Conservation (phyloP, 1,139 yeast species). For the Arxiozyma slooffiae region DNA sequence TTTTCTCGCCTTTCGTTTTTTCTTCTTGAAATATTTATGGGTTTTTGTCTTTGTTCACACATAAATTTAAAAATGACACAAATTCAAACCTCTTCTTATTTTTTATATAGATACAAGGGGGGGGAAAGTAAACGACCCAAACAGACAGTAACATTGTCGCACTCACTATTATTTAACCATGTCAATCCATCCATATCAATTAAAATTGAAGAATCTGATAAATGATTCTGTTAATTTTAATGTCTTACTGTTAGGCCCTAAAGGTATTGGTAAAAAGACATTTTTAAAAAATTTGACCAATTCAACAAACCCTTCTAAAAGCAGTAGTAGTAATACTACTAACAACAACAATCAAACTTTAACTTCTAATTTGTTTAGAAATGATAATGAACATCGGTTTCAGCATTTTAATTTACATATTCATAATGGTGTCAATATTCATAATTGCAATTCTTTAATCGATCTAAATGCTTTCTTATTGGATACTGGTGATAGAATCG, state of each 20-base stretch:
- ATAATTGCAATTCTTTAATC: neutral
- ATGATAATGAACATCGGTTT: conserved; percentile 3
- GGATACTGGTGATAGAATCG: conserved; percentile 25
- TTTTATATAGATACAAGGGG: no score
- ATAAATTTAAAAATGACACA: neutral
- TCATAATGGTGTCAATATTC: neutral
- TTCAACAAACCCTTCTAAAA: neutral
- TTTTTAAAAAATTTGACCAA: conserved; percentile 52
- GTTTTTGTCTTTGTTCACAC: no score
- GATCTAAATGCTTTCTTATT: conserved; percentile 35
- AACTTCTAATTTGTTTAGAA: neutral
- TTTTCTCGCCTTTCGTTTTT: neutral
- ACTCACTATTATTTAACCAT: neutral
- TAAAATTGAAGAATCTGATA: conserved; percentile 38
- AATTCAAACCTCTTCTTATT: neutral
- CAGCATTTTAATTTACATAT: neutral
- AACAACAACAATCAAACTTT: neutral
- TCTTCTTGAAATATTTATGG: neutral
- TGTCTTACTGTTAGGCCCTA: conserved; percentile 49
- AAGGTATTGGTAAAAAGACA: conserved; percentile 55
- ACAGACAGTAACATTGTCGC: neutral
- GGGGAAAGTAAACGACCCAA: neutral
- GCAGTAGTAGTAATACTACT: no score
- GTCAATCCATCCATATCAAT: conserved; percentile 29
- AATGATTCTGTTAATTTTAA: conserved; percentile 33